Evolutionary conservation across 2,329 filamentous ascomycete species (phyloP).

Genomic region (Biscogniauxia sp.): DNA sequence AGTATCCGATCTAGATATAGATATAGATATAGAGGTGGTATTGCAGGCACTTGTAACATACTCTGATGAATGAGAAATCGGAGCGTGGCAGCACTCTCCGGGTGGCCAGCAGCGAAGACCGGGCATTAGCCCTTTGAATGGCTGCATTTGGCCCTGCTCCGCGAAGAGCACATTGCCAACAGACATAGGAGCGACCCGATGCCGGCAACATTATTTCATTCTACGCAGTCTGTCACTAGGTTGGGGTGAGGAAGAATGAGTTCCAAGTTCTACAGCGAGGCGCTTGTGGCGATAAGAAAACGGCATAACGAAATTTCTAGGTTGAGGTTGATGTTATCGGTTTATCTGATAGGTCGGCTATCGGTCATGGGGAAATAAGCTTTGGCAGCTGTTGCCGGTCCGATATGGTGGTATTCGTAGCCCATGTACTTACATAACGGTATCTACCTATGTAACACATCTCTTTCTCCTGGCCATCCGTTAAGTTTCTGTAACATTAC

Average conservation of each 20-base stretch:
- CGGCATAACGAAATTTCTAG: no score
- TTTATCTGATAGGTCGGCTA: not conserved
- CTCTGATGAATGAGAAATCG: slow-evolving; percentile 20
- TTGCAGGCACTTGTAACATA: slow-evolving; percentile 14
- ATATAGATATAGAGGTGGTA: not conserved
- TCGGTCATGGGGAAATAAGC: not conserved
- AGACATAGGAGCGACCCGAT: slow-evolving; percentile 29
- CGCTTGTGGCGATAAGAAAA: not conserved
- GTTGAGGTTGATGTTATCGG: not conserved
- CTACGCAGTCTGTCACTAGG: not conserved
- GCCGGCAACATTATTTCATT: slow-evolving; percentile 26
- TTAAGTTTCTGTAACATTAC: no score
- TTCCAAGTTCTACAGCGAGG: not conserved
- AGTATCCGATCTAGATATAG: slow-evolving; percentile 7
- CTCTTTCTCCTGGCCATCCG: no score
- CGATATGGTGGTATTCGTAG: not conserved
- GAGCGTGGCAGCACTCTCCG: slow-evolving; percentile 3
- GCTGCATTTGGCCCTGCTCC: slow-evolving; percentile 9
- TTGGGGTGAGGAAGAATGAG: not conserved
- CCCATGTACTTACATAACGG: no score
- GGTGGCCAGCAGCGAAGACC: slow-evolving; percentile 10
- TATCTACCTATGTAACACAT: no score
- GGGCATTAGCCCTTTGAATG: slow-evolving; percentile 8
- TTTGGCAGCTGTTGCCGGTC: not conserved
- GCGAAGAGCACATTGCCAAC: slow-evolving; percentile 30